Base-by-base conservation (phyloP, 176 grass and related monocot genomes). In the Lolium multiflorum region DNA sequence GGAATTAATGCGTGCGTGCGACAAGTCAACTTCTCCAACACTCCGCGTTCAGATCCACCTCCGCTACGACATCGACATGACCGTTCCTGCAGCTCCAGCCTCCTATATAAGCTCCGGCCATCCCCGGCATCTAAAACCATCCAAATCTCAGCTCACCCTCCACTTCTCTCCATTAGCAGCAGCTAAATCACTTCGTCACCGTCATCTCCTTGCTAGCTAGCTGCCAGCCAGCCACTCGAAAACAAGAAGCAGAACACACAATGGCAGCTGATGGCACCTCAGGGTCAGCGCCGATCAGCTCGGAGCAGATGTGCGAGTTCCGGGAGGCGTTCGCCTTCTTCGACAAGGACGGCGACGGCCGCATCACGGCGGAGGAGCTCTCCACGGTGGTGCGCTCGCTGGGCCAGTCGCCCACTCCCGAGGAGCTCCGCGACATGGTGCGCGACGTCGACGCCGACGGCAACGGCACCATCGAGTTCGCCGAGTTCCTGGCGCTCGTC, bases 271-370 rank as follows among this genome's bases (percentile, higher is more conserved):
- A 38, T 6, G 68, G 68, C 43, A 7, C n/a, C n/a, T n/a, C n/a
- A n/a, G 38, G 3, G 2, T 41, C 43, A 2, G 47, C 44, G 0
- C 14, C 24, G 72, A 52, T 76, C 22, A 76, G 72, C 58, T 9
- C 28, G 24, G 82, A 93, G 78, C 91, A 97, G 89, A 80, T 97
- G 21, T 46, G 84, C 0, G 95, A 93, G 85, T 95, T 95, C 89
- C 70, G 84, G 21, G 91, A 93, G 87, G 91, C 95, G 25, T 98
- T 98, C 82, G 83, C 87, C 11, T 92, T 98, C 85, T 98, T 98
- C 75, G 95, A 98, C 87, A 93, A 90, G 84, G 85, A 98, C 91
- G 93, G 95, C 25, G 95, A 98, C 80, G 93, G 96, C 8, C 95
- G 93, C 81, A 95, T 98, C 81, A 91, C 96, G 20, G 13, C 81